Conservation (phyloP, 164 flowering plant species). For the Vitis cinerea region DNA sequence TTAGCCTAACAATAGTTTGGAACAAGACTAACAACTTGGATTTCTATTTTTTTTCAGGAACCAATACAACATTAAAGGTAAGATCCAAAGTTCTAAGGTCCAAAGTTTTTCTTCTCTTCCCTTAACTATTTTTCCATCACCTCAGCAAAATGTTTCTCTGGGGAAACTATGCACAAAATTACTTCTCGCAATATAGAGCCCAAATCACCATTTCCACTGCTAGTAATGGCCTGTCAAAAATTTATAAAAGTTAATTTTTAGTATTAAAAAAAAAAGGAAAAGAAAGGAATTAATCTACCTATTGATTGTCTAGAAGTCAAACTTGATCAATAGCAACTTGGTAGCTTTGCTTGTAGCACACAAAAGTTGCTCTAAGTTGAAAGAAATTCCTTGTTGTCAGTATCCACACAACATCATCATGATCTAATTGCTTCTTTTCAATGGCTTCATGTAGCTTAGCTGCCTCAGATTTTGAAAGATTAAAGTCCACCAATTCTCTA, state of each 20-base stretch:
- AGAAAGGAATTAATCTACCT: not conserved
- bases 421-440: constrained; percentile 41
- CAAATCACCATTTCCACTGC: constrained; percentile 41
- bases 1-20: no score
- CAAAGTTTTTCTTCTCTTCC: not conserved
- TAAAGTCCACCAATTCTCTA: constrained; percentile 43
- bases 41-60: no score
- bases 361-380: constrained; percentile 71
- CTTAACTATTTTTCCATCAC: constrained; percentile 19
- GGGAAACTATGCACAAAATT: constrained; percentile 59
- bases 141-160: constrained; percentile 79
- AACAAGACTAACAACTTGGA: no score
- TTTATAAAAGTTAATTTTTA: not conserved
- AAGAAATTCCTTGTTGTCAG: constrained; percentile 57
- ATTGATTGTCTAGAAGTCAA: not conserved
- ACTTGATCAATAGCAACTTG: constrained; percentile 62
- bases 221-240: constrained; percentile 49
- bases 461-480: constrained; percentile 52
- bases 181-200: constrained; percentile 40
- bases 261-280: not conserved
- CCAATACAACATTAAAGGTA: no score
- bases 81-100: not conserved
- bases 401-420: constrained; percentile 49
- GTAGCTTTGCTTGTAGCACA: constrained; percentile 41
- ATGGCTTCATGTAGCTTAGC: constrained; percentile 48